Base-by-base conservation (phyloP, 1,284 basidiomycete genomes). In the Vanrija sp. region DNA sequence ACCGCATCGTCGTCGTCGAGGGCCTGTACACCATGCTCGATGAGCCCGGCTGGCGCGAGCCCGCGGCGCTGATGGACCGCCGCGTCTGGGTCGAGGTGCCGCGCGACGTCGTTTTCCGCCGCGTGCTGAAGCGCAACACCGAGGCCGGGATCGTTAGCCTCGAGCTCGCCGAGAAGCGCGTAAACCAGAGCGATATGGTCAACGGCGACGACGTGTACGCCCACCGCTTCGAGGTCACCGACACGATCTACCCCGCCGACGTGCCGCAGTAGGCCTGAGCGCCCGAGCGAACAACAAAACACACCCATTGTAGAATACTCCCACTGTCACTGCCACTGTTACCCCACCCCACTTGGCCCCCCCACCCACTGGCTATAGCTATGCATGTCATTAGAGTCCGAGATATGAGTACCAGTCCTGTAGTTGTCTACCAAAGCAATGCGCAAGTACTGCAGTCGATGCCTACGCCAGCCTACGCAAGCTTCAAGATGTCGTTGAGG, bases 1-100 rank as follows among this genome's bases (percentile, higher is more conserved):
- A 93, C 64, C 82, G 86, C 4, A 81, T 95, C 49, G 80, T 95
- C 49, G 71, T 94, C 53, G 82, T 94, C 55, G 89, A 95, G 73
- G 90, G 92, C 0, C 76, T 95, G 9, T 93, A 95, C 72, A 82
- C 84, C 6, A 83, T 89, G 56, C 80, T 92, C 19, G 80, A 84
- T 35, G 77, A 83, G 18, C 77, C 81, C 0, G 85, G 86, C 0
- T 97, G 94, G 94, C 69, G 68, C 1, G 79, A 82, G 16, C 87
- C 85, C 1, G 84, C 85, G 0, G 71, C 76, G 22, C 67, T 83
- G 59, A 79, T 94, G 54, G 88, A 97, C 67, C 84, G 89, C 66
- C 79, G 88, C 15, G 87, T 90, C 81, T 86, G 86, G 74, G 76
- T 96, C 20, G 78, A 85, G 12, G 77, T 88, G 7, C 82, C 85